Conservation (phyloP, 768 basidiomycete species). For the Boletus bicolor region DNA sequence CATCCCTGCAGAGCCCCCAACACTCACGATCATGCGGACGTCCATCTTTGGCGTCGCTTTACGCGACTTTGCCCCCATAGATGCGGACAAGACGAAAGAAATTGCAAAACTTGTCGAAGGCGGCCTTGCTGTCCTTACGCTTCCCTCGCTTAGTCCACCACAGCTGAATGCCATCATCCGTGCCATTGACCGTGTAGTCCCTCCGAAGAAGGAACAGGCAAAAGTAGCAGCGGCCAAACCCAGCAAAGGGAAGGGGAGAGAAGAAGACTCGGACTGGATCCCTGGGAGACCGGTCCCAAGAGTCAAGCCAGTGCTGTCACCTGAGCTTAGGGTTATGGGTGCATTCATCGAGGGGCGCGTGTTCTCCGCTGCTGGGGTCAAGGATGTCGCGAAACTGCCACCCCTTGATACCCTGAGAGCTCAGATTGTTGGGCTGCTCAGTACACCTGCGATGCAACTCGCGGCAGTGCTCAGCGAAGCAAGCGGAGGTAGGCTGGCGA, state of each 20-base stretch:
- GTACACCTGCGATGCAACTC: conserved; percentile 69
- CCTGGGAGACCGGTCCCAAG: conserved; percentile 70
- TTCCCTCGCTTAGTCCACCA: conserved; percentile 69
- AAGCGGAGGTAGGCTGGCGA: conserved; percentile 61
- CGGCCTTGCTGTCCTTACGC: conserved; percentile 60
- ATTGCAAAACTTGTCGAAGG: conserved; percentile 60
- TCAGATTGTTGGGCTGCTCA: conserved; percentile 83
- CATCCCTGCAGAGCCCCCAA: conserved; percentile 38
- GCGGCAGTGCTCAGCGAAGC: conserved; percentile 68
- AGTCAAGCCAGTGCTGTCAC: conserved; percentile 49
- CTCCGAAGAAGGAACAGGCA: conserved; percentile 53
- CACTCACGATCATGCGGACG: conserved; percentile 69
- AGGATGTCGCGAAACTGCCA: conserved; percentile 69
- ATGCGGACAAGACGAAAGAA: conserved; percentile 43
- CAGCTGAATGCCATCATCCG: conserved; percentile 65
- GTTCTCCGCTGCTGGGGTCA: conserved; percentile 56
- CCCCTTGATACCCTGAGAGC: conserved; percentile 72
- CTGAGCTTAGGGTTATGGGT: conserved; percentile 71
- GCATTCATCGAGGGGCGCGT: conserved; percentile 77
- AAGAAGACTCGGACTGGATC: conserved; percentile 57
- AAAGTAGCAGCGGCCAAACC: conserved; percentile 48
- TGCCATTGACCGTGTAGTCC: conserved; percentile 63
- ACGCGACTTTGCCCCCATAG: conserved; percentile 54
- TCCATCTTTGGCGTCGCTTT: conserved; percentile 78
- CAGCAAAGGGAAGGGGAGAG: conserved; percentile 43